Base-by-base conservation (phyloP, 495 filamentous ascomycete genomes). In the Ramalina intermedia region DNA sequence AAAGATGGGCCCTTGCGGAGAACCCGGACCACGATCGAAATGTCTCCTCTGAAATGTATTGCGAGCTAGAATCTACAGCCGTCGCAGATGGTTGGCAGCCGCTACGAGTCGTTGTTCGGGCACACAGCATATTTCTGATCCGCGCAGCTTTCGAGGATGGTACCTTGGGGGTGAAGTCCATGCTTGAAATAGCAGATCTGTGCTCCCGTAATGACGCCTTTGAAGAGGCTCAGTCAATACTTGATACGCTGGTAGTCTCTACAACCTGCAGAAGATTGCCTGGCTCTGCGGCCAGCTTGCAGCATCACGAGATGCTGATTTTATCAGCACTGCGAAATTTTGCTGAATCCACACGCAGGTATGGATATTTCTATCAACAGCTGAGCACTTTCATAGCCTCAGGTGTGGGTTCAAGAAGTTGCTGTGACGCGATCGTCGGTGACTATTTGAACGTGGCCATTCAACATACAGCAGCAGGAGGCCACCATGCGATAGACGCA, bases 91-190 rank as follows among this genome's bases (percentile, higher is more conserved):
- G 82, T 27, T 87, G 84, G 83, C 74, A 63, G 44, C 75, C 78
- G 48, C 66, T 89, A 0, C 72, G 74, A 44, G 66, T 74, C 42
- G 70, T 82, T 37, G 80, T 81, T 20, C 73, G 82, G 47, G 73
- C 81, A 5, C 81, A 86, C 47, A 81, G 79, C n/a, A 58, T 86
- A 9, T 55, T 65, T 33, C 63, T 83, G 29, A 57, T 89, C 26
- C 67, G 65, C 23, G 64, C 70, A 9, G 77, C 80, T 52, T 70
- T 80, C 38, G 40, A 51, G 13, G 71, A 75, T n/a, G 63, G 62
- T n/a, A 35, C 69, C 9, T 35, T 76, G 18, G 60, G 63, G n/a
- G 53, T 64, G 16, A 49, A 65, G 21, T 36, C 48, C 16, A 47
- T 50, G 14, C 35, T 47, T 13, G 29, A 42, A 2, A 18, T 57